Evolutionary conservation across 23 red algal species (phyloP), one percentile per base, ranked within the genome.

Genomic region (Chondrus crispus): DNA sequence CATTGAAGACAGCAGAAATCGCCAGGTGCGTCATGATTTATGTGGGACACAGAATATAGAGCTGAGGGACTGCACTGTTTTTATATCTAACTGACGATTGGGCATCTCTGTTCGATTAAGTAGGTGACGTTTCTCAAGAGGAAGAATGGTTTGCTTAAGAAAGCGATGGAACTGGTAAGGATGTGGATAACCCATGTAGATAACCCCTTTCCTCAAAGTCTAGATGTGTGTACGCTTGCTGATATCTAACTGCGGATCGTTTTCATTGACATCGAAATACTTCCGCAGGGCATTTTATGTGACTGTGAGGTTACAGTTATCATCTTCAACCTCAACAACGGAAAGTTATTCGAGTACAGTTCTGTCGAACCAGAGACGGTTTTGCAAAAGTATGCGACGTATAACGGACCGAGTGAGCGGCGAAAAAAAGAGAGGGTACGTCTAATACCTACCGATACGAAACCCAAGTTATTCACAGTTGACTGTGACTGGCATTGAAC

Each of bases 261-360:
- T 42, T 39, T 18, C n/a, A 55, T 46, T 32, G 14, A 33, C 71
- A 46, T 55, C 4, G 32, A 5, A 54, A 3, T 37, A 39, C 9
- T 39, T 12, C 28, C 36, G n/a, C 87, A 90, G 87, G 87, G 88
- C 46, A 48, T 96, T 44, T 88, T 99, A 24, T 96, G 94, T 70
- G 97, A 95, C 77, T 95, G 94, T 37, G 95, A 99, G 48, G 57
- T 99, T 10, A 68, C 68, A 22, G 85, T 99, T 6, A 93, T 99
- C 48, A 95, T 99, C 9, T 96, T 95, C 77, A 96, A 95, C 48
- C 46, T 74, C 2, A 91, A 95, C 69, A 98, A 95, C 40, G 94
- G 94, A 40, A 96, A 99, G 80, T 82, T 99, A 36, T 93, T 95
- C 33, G 97, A 99, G 81, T 99, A 92, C 39, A 84, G 77, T 45